phyloP scores from a whole-genome alignment of 73 alveolate species.

The Tetrahymena elliotti region DNA sequence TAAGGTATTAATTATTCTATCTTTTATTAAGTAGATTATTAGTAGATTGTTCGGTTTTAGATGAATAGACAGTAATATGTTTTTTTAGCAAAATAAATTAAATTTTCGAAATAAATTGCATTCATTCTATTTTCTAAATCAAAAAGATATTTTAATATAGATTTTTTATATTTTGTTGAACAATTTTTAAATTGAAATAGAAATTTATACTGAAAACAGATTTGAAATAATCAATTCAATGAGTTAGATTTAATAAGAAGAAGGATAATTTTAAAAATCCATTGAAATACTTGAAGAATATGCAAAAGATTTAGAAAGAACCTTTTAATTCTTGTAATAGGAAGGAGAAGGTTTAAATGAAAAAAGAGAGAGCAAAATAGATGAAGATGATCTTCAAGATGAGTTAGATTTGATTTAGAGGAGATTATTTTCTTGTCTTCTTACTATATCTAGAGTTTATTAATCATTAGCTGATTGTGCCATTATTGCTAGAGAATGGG shows the following conservation, averaged over 20 bases:
- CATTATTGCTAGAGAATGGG: neutral
- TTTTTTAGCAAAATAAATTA: too few relatives aligned
- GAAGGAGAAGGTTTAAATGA: neutral
- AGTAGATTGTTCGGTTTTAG: neutral
- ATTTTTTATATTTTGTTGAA: neutral
- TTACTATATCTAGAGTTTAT: neutral
- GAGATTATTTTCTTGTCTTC: neutral
- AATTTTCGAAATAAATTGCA: too few relatives aligned
- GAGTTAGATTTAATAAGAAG: neutral
- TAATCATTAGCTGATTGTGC: neutral
- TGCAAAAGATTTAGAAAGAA: neutral
- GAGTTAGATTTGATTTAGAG: neutral
- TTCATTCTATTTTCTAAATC: too few relatives aligned
- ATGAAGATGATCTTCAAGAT: neutral
- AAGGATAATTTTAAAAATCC: neutral
- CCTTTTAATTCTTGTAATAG: neutral
- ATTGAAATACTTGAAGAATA: neutral
- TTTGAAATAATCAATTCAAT: neutral
- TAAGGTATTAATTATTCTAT: neutral
- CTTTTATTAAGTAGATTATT: too few relatives aligned
- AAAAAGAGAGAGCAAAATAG: neutral
- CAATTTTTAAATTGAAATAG: neutral
- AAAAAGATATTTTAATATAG: too few relatives aligned
- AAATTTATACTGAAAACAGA: neutral
- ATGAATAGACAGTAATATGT: too few relatives aligned